Conservation (phyloP, 768 basidiomycete genomes). For the Lanmaoa rubissima region DNA sequence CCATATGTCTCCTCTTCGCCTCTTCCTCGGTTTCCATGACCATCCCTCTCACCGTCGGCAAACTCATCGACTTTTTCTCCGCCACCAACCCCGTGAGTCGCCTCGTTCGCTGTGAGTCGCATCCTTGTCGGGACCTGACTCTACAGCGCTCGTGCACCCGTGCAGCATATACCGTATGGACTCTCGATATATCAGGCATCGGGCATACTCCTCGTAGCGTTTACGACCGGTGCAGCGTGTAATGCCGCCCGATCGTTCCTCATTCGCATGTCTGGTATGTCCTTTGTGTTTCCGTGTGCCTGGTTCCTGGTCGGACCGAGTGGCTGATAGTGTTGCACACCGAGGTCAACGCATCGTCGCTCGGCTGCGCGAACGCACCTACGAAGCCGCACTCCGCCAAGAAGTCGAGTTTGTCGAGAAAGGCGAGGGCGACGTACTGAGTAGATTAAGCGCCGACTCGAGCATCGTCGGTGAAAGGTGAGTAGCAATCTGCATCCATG, state of each 20-base stretch:
- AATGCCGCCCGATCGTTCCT: slow-evolving; percentile 82
- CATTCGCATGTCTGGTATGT: slow-evolving; percentile 80
- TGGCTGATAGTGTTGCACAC: background rate
- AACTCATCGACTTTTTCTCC: slow-evolving; percentile 92
- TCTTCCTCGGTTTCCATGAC: slow-evolving; percentile 91
- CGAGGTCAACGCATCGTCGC: slow-evolving; percentile 87
- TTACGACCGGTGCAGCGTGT: slow-evolving; percentile 83
- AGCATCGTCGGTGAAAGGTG: slow-evolving; percentile 93
- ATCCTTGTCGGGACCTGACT: background rate
- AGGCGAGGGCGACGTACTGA: slow-evolving; percentile 92
- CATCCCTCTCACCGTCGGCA: slow-evolving; percentile 90
- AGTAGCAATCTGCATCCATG: background rate
- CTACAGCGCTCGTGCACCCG: background rate
- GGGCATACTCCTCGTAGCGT: slow-evolving; percentile 64
- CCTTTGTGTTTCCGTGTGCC: background rate
- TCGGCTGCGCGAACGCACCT: slow-evolving; percentile 77
- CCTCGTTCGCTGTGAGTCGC: too few species aligned
- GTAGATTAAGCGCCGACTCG: slow-evolving; percentile 86
- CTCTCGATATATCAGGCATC: slow-evolving; percentile 82
- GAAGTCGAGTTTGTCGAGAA: slow-evolving; percentile 93
- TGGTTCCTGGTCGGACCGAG: background rate
- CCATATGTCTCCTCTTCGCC: slow-evolving; percentile 77
- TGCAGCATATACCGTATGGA: slow-evolving; percentile 74
- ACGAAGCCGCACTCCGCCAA: slow-evolving; percentile 78
- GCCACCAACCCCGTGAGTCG: slow-evolving; percentile 57